Conservation (phyloP, 2,329 filamentous ascomycete species). For the Ceratocystiopsis brevicomis region DNA sequence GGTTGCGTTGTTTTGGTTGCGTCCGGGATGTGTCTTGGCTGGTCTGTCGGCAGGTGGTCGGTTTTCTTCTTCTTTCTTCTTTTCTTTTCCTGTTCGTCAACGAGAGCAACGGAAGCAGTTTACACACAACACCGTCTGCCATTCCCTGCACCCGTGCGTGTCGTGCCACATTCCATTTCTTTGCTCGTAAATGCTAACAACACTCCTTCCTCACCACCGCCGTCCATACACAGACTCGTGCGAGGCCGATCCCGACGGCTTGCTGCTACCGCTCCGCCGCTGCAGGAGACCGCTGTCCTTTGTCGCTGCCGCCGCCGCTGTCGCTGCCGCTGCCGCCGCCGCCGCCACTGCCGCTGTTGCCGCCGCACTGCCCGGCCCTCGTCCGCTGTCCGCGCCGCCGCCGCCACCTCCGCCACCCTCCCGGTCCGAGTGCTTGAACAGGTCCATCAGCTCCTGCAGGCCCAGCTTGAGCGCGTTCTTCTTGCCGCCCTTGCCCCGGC, state of each 20-base stretch:
- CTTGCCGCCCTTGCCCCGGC: constrained; percentile 19
- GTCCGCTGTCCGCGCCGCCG: too few relatives aligned
- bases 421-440: constrained; percentile 52
- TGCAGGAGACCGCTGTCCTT: neutral
- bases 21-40: too few relatives aligned
- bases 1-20: too few relatives aligned
- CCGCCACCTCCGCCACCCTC: neutral
- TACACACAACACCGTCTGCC: neutral
- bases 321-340: neutral
- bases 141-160: neutral
- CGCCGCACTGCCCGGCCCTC: neutral
- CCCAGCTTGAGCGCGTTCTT: constrained; percentile 53
- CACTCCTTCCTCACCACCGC: constrained; percentile 4
- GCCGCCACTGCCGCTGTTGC: neutral
- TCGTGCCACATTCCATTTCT: too few relatives aligned
- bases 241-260: neutral
- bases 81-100: neutral
- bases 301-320: neutral
- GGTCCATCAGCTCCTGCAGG: constrained; percentile 79
- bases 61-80: neutral
- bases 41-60: neutral
- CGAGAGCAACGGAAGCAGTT: too few relatives aligned
- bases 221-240: constrained; percentile 5
- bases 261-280: constrained; percentile 1
- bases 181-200: neutral